Base-by-base conservation (phyloP, 2,329 filamentous ascomycete species). In the Colletotrichum phormii region DNA sequence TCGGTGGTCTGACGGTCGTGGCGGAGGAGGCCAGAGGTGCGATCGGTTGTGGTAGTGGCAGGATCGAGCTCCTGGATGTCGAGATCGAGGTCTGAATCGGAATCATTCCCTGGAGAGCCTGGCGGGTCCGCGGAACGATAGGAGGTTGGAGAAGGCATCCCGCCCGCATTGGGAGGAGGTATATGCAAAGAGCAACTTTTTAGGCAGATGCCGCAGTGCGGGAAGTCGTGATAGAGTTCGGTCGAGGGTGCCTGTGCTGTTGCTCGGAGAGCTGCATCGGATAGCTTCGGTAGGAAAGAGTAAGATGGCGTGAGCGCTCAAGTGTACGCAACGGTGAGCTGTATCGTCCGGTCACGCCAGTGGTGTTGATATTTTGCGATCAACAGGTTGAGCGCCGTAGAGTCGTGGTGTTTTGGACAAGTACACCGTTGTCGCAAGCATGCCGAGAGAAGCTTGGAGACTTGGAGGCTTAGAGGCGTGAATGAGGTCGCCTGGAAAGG, bases 51-150 rank as follows among this genome's bases (percentile, higher is more conserved):
- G 42, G 79, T 79, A 24, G 80, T 81, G 70, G 80, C 80, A 67
- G 94, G 93, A 80, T 95, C 93, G 76, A 97, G 91, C 86, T 96
- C 94, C 79, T 94, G 89, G 77, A 95, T 88, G 78, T 95, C 93
- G 78, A 97, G 87, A 75, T 94, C 92, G 77, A 92, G 89, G 80
- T 96, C 93, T 62, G 92, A 94, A 81, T 95, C 93, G 80, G 92
- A 94, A 80, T 95, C 93, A 83, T 91, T 86, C 78, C 86, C 83
- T 73, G 88, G 88, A 73, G 89, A 90, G 83, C 93, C 90, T 82
- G 91, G 91, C 79, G 89, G 88, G 81, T 92, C 88, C 79, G 89
- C 84, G 77, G 84, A 82, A 79, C 84, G 86, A 80, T 87, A 86
- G 42, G 85, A 81, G 68, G 84, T 84, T 85, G 86, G 83, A 79